Evolutionary conservation across 148 eudicot species (phyloP), one percentile per base, ranked within the genome.

Genomic region (Dianthus caryophyllus): DNA sequence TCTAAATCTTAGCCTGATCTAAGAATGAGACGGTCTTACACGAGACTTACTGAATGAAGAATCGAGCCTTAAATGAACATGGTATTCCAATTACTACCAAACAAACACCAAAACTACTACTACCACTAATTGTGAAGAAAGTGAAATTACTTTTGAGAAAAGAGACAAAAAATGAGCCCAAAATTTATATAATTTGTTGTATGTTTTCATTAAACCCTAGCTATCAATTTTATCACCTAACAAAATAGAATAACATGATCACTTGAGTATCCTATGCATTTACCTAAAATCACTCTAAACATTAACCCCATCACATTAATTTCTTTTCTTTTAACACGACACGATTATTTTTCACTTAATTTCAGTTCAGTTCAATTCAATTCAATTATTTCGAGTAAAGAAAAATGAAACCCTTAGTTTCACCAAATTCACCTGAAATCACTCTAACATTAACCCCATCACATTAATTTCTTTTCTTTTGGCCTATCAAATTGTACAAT

Each of bases 201-300:
- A n/a, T n/a, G n/a, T n/a, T n/a, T 55, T 51, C 44, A 75, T 62
- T 25, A 53, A 67, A 27, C 41, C 67, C 68, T 52, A 62, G 44
- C 64, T 2, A 38, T 24, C 48, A 46, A 39, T 36, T 38, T 22
- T n/a, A 55, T 29, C 39, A 57, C 39, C 61, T 51, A 50, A 67
- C 59, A 44, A 26, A 21, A 54, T 12, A 65, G 5, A 54, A 12
- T 47, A 29, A 36, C 36, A 60, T 61, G 52, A 39, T 50, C 66
- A 60, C 46, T 15, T 12, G 58, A 63, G 21, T 30, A 63, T 29
- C 64, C 30, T 54, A 64, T 64, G 9, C 9, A 56, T 30, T 31
- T 30, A 18, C 46, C 36, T 54, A 6, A 6, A 56, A 64, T 25
- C 46, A 3, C 48, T 20, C 24, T 20, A 21, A 21, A 60, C 39